phyloP scores from a whole-genome alignment of 2,329 filamentous ascomycete species.

The Verticillium tricorpus region DNA sequence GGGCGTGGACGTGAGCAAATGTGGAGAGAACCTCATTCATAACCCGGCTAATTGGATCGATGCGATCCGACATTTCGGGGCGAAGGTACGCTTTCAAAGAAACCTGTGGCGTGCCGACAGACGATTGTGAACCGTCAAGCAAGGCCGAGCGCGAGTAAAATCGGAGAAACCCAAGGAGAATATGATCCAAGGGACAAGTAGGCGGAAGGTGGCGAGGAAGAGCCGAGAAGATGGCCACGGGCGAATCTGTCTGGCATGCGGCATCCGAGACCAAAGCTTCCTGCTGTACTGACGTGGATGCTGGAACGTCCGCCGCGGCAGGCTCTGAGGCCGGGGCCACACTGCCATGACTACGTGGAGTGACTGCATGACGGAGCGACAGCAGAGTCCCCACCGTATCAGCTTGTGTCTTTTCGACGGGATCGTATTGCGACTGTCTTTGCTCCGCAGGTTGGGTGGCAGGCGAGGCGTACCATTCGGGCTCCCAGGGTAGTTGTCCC shows the following conservation, averaged over 20 bases:
- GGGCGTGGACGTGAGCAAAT: neutral
- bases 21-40: conserved; percentile 2
- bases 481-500: neutral
- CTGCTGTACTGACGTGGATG: too few relatives aligned
- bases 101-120: neutral
- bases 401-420: too few relatives aligned
- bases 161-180: neutral
- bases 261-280: too few relatives aligned
- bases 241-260: too few relatives aligned
- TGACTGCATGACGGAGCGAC: too few relatives aligned
- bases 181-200: neutral
- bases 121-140: neutral
- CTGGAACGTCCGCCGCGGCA: too few relatives aligned
- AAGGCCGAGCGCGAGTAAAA: neutral
- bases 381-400: too few relatives aligned
- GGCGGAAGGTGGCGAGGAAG: neutral
- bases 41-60: conserved; percentile 1
- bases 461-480: too few relatives aligned
- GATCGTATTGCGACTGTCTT: too few relatives aligned
- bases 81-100: neutral
- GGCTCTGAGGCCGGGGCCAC: too few relatives aligned
- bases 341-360: too few relatives aligned
- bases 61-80: neutral
- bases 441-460: too few relatives aligned
- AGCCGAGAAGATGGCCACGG: neutral